Evolutionary conservation across 176 grass and related monocot species (phyloP), one percentile per base, ranked within the genome.

Genomic region (Aegilops umbellulata): DNA sequence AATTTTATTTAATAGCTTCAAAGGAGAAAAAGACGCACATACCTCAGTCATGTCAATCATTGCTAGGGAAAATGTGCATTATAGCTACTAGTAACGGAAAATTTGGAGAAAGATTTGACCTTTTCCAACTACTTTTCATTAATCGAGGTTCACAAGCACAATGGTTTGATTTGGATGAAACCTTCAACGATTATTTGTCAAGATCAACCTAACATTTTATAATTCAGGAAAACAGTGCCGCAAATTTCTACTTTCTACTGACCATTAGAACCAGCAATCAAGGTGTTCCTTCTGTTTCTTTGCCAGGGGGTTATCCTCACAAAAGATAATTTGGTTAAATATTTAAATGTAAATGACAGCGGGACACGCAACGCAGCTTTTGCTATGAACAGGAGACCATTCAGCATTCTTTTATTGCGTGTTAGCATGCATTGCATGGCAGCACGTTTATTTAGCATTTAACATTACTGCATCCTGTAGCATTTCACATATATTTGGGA

Each of bases 121-220:
- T n/a, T 55, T 83, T 60, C 51, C 24, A 17, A 32, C 31, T 71
- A 51, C 32, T 62, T 65, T 72, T 60, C 60, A 73, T 83, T 61
- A 55, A 44, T 42, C 32, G 19, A 74, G 69, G 23, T 74, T 74
- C 81, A 30, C 68, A 83, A 38, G 68, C 10, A 83, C 41, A n/a
- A 83, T 60, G 51, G 32, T 74, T 26, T 41, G 7, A 83, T 60
- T 60, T 60, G 17, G 34, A 42, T 29, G 49, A 83, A 9, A 23
- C 3, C 81, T 71, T 25, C 30, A 41, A 53, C 15, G 16, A 74
- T 29, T 42, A 16, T 83, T 61, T n/a, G 23, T 58, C 41, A 19
- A 80, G 22, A 44, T 80, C 3, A 36, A 61, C 68, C 51, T 62
- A 74, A 17, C 34, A n/a, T 38, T 79, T 34, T 15, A 61, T 79